Conservation (phyloP, 2,329 filamentous ascomycete species). For the Talaromyces islandicus region DNA sequence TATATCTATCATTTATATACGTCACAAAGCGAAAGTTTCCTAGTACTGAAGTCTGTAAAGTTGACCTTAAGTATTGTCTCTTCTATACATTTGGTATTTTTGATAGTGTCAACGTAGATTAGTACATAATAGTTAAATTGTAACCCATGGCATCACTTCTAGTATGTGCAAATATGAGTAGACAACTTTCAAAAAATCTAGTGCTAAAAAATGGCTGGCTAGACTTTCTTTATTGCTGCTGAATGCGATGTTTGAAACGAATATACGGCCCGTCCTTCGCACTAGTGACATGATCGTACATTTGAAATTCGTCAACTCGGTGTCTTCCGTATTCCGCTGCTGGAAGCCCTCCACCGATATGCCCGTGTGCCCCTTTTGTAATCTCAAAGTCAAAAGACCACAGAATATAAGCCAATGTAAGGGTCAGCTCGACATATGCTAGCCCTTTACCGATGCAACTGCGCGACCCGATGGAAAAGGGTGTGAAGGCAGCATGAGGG, state of each 20-base stretch:
- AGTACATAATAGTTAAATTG: no score
- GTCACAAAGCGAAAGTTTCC: no score
- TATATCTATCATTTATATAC: no score
- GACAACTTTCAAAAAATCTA: no score
- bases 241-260: not conserved
- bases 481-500: slow-evolving; percentile 9
- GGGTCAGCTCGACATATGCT: slow-evolving; percentile 8
- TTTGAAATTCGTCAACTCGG: not conserved
- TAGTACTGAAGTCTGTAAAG: no score
- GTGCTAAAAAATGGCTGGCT: no score
- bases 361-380: not conserved
- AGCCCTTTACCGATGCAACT: slow-evolving; percentile 14
- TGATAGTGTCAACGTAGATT: no score
- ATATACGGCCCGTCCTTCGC: not conserved
- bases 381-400: not conserved
- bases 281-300: not conserved
- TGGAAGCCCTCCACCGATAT: not conserved
- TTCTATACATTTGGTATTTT: no score
- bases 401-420: not conserved
- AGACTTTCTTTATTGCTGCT: no score
- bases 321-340: not conserved
- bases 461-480: slow-evolving; percentile 14
- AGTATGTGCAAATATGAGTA: no score
- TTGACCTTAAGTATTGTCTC: no score
- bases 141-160: no score